A percentile compares a stretch with the other conserved stretches of the same genome.
phyloP scores from a whole-genome alignment of 164 flowering plant species.

The Umbellularia californica region DNA sequence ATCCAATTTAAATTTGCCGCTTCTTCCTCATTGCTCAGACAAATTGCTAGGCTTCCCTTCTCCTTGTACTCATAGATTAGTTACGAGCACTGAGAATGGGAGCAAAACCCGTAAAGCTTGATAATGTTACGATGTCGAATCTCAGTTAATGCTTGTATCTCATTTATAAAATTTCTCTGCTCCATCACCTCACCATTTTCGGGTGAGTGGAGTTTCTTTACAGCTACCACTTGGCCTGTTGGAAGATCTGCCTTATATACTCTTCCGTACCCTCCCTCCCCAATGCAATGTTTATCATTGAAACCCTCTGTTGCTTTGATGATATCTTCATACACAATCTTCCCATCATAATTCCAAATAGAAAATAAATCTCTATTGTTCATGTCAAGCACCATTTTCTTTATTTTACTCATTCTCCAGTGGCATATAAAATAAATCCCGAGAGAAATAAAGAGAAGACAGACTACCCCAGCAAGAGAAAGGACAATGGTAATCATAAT shows the following conservation, averaged over 20 bases:
- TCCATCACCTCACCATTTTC: background rate
- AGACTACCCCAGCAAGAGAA: background rate
- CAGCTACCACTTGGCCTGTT: background rate
- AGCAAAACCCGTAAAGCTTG: background rate
- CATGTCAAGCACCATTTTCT: background rate
- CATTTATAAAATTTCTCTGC: background rate
- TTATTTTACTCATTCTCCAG: background rate
- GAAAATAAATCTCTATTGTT: conserved; percentile 1
- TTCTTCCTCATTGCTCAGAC: background rate
- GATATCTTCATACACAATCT: conserved; percentile 7
- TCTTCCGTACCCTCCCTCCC: conserved; percentile 7
- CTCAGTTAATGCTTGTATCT: background rate
- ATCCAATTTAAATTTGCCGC: background rate
- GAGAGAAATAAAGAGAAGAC: background rate
- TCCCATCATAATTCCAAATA: conserved; percentile 11
- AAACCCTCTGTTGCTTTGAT: conserved; percentile 11
- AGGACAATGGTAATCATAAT: background rate
- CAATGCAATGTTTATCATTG: conserved; percentile 6
- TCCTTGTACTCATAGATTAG: background rate
- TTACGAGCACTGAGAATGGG: background rate
- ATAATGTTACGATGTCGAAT: background rate
- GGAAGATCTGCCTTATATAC: background rate
- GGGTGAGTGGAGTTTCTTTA: background rate
- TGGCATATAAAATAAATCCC: background rate
- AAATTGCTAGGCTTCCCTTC: background rate